Conservation (phyloP, 257 asterid genomes). For the Capsicum rhomboideum region DNA sequence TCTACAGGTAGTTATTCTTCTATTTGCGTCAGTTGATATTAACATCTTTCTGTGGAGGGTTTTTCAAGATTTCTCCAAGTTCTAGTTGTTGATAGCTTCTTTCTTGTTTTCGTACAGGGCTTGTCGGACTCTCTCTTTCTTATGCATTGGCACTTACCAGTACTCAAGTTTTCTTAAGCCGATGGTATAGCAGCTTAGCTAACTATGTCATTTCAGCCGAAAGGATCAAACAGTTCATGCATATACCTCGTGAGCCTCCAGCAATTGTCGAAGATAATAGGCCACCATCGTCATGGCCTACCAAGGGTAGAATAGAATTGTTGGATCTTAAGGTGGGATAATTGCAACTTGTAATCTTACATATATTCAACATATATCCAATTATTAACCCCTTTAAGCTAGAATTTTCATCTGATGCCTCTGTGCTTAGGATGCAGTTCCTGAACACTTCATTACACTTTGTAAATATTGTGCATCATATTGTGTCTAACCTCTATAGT, state of each 20-base stretch:
- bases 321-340: slow-evolving; percentile 43
- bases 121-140: slow-evolving; percentile 71
- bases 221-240: slow-evolving; percentile 70
- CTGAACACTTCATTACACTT: neutral
- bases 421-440: neutral
- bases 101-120: slow-evolving; percentile 30
- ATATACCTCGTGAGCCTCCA: slow-evolving; percentile 58
- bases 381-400: too few species aligned
- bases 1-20: slow-evolving; percentile 40
- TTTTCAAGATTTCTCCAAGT: neutral
- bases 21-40: neutral
- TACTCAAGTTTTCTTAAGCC: slow-evolving; percentile 46
- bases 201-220: slow-evolving; percentile 63
- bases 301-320: slow-evolving; percentile 51
- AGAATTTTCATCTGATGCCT: neutral
- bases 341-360: neutral
- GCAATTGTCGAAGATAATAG: slow-evolving; percentile 43
- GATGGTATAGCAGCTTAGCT: slow-evolving; percentile 59
- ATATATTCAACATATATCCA: neutral
- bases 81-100: neutral
- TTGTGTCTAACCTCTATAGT: neutral
- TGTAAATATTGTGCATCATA: neutral
- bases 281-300: slow-evolving; percentile 66
- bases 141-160: slow-evolving; percentile 54
- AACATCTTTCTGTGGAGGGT: neutral